phyloP scores from a whole-genome alignment of 1,284 basidiomycete species.

The Inonotus obliquus region DNA sequence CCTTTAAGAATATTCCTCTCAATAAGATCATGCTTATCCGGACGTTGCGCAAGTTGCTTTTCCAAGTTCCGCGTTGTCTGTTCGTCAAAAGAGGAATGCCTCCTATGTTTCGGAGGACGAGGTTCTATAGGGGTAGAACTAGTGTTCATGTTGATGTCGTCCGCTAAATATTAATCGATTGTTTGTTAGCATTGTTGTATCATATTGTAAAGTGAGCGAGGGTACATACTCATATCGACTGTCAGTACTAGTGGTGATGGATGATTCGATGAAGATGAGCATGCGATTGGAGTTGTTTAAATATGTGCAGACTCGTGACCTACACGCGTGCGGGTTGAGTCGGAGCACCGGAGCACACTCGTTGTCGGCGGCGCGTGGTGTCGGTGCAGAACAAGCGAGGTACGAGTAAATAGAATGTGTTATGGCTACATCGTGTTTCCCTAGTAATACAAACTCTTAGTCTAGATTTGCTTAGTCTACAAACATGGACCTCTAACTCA shows the following conservation, averaged over 20 bases:
- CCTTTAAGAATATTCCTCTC: constrained; percentile 77
- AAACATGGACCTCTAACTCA: background rate
- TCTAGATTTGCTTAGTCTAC: background rate
- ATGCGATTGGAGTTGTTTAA: background rate
- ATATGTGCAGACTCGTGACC: background rate
- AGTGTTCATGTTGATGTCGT: background rate
- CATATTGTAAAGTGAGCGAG: background rate
- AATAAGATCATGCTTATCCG: constrained; percentile 61
- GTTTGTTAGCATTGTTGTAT: background rate
- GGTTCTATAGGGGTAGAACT: background rate
- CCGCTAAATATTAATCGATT: background rate
- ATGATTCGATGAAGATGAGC: background rate
- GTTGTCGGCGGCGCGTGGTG: background rate
- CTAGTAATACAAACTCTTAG: background rate
- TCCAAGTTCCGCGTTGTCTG: constrained; percentile 47
- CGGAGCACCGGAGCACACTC: background rate
- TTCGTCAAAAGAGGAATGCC: constrained; percentile 37
- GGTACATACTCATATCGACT: background rate
- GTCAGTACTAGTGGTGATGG: background rate
- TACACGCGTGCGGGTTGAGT: background rate
- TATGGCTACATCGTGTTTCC: background rate
- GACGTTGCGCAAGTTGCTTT: constrained; percentile 50
- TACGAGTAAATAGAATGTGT: background rate
- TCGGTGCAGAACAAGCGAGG: background rate
- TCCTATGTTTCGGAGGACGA: constrained; percentile 12